These are phyloP conservation scores for Lolium perenne DNA, from an alignment of 176 grass and related monocot species.

Conservation along the genomic window DNA sequence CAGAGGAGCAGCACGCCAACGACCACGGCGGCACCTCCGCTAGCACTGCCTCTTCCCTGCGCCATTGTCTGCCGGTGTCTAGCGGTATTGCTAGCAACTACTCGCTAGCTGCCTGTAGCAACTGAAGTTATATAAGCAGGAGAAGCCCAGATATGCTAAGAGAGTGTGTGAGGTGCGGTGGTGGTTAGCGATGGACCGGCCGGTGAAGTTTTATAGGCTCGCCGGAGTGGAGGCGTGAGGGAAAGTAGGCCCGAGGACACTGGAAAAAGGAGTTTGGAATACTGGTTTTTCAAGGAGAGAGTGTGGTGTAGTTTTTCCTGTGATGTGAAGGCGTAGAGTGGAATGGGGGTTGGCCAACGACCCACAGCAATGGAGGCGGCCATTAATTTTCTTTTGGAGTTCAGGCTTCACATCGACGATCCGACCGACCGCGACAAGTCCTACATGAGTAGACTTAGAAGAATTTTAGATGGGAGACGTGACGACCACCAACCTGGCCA, in stretches of 20 bases:
- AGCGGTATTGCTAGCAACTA: background rate
- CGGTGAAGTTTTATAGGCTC: constrained; percentile 25
- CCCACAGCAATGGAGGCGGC: constrained; percentile 53
- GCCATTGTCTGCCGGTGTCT: background rate
- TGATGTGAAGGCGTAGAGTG: background rate
- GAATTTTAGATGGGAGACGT: background rate
- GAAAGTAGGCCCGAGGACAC: background rate
- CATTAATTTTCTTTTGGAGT: constrained; percentile 33
- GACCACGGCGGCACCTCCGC: background rate
- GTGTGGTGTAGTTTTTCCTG: background rate
- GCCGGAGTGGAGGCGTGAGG: constrained; percentile 48
- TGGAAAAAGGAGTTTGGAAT: background rate
- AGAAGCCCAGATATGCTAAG: background rate
- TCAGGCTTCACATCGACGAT: background rate
- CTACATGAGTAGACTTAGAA: background rate
- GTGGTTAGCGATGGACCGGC: constrained; percentile 25
- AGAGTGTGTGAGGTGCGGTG: background rate
- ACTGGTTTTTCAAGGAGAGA: background rate
- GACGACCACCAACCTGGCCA: background rate
- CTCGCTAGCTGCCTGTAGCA: background rate
- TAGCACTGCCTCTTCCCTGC: constrained; percentile 53
- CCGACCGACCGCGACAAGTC: background rate
- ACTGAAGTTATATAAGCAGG: too few relatives aligned
- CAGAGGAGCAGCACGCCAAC: constrained; percentile 47
- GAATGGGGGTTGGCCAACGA: constrained; percentile 51